Evolutionary conservation across 805 yeast species (phyloP), one percentile per base, ranked within the genome.

Genomic region (Cyberlindnera bimundalis): DNA sequence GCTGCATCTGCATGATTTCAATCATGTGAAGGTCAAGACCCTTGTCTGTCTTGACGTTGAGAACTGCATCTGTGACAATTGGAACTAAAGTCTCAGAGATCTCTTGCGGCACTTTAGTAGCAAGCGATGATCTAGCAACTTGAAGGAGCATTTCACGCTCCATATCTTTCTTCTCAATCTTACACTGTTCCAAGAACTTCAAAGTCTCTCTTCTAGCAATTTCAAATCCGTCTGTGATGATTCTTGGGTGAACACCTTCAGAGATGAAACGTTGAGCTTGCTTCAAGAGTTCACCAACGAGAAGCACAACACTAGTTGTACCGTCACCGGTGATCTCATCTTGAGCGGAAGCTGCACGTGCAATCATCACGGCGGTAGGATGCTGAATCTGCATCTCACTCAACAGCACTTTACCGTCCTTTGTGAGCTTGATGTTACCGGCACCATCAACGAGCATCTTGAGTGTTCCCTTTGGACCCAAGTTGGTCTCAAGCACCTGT

Each of bases 251-350:
- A 37, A 93, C 84, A 39, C 99, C 99, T 67, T 93, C 99, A 51
- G 80, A 74, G 43, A 87, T 79, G 61, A 78, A 90, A 52, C 97
- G 76, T 61, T 91, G 93, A 20, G 98, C 96, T 65, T 93, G 98
- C 61, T 86, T 87, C 61, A 93, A 74, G 46, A 93, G 70, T 63
- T 91, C 97, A 41, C 99, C 99, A 31, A 93, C 99, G 40, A 90
- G 74, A 48, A 95, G 72, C 33, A 90, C 91, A 40, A 93, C 99
- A 2, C 96, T 84, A 6, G 98, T 91, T 40, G 99, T 93, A 50
- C 99, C 99, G 65, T 93, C 99, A 37, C 99, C 99, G n/a, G 98
- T 86, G 60, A 93, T 88, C 65, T 93, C 99, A 64, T 93, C 99
- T 66, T 93, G 99, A 0, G 99, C 97, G 33, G 96, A 80, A 36